Percentiles rank a stretch among this genome's conserved stretches.
phyloP scores from a whole-genome alignment of 1,284 basidiomycete genomes.

The Abortiporus biennis region DNA sequence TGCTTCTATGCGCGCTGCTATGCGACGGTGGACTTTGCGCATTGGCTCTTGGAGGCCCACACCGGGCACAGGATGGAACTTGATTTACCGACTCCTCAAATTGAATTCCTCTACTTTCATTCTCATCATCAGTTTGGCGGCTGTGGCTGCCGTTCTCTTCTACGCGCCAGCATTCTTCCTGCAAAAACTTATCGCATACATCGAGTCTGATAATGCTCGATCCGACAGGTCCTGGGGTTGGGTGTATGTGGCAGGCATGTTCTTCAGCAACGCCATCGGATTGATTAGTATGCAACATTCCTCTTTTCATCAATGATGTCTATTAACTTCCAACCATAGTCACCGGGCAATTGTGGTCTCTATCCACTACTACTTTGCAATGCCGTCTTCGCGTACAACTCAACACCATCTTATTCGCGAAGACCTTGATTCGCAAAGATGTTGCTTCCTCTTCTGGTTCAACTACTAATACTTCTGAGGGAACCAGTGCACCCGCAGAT shows the following conservation, averaged over 20 bases:
- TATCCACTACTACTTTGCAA: constrained; percentile 69
- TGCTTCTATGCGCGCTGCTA: constrained; percentile 30
- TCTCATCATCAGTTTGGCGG: constrained; percentile 50
- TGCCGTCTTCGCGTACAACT: constrained; percentile 75
- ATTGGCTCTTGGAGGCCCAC: constrained; percentile 38
- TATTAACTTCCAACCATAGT: constrained; percentile 16
- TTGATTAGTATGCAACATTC: constrained; percentile 46
- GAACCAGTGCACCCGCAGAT: neutral
- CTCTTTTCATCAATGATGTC: neutral
- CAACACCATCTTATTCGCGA: constrained; percentile 82
- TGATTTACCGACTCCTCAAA: constrained; percentile 51
- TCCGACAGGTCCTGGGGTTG: constrained; percentile 63
- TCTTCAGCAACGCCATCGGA: constrained; percentile 55
- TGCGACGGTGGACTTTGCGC: constrained; percentile 34
- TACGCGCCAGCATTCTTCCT: constrained; percentile 80
- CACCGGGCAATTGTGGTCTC: constrained; percentile 59
- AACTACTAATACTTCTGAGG: constrained; percentile 18
- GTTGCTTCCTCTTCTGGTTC: constrained; percentile 57
- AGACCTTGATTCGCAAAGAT: constrained; percentile 87
- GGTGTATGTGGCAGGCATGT: constrained; percentile 67
- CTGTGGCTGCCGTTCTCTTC: constrained; percentile 60
- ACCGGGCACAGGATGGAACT: constrained; percentile 55
- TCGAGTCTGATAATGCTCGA: constrained; percentile 57
- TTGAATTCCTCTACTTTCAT: constrained; percentile 42
- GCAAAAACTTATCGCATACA: constrained; percentile 62